Evolutionary conservation across 192 early-diverging fungal genomes (phyloP).

Genomic region (Rhizophagus clarus): DNA sequence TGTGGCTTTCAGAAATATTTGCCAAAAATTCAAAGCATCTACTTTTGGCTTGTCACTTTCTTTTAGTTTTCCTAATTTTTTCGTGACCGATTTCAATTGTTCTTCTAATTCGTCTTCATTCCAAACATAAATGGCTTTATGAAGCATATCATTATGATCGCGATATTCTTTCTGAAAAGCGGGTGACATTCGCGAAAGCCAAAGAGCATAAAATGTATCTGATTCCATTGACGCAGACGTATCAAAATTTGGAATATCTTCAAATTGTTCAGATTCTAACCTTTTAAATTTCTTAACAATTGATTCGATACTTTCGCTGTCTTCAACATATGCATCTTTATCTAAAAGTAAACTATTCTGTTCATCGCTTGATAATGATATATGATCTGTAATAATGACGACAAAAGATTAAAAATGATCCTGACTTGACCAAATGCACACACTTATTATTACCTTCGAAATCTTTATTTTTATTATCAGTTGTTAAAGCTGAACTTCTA

Average conservation of each 20-base stretch:
- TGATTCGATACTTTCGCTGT: conserved; percentile 50
- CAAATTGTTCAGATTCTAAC: conserved; percentile 36
- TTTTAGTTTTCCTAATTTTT: conserved; percentile 49
- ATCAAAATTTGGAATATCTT: neutral
- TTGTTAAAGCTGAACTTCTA: neutral
- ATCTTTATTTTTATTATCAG: neutral
- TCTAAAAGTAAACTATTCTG: conserved; percentile 36
- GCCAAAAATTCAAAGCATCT: conserved; percentile 45
- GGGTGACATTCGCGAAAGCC: conserved; percentile 38
- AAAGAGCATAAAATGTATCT: conserved; percentile 37
- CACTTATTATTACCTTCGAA: neutral
- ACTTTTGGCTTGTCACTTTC: conserved; percentile 38
- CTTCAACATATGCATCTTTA: conserved; percentile 47
- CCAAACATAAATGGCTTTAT: conserved; percentile 41
- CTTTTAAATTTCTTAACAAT: conserved; percentile 48
- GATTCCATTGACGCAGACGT: conserved; percentile 6
- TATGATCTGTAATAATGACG: neutral
- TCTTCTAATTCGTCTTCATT: conserved; percentile 35
- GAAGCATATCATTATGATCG: conserved; percentile 44
- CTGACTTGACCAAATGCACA: neutral
- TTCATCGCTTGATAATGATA: conserved; percentile 9
- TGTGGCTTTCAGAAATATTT: conserved; percentile 39
- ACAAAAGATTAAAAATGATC: neutral
- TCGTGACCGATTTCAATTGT: conserved; percentile 35
- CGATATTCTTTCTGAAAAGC: conserved; percentile 34